Conservation (phyloP, 176 grass and related monocot genomes). For the Alloteropsis semialata region DNA sequence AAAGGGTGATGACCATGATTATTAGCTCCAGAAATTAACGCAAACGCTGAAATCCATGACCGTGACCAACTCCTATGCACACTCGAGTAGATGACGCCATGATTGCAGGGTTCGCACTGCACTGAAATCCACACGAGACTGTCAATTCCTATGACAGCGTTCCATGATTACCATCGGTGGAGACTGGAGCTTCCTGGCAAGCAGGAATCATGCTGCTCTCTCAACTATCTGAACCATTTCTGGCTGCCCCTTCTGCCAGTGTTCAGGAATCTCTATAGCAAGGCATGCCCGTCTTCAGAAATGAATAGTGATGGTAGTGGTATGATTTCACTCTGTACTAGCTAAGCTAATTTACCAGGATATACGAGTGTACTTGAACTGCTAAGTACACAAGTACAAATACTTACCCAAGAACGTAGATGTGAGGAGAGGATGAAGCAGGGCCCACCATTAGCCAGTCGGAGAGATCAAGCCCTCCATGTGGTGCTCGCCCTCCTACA, state of each 20-base stretch:
- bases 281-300: neutral
- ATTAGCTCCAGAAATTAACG: constrained; percentile 30
- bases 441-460: constrained; percentile 57
- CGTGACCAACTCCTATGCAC: neutral
- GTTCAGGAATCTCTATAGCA: neutral
- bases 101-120: constrained; percentile 3
- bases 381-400: neutral
- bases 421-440: constrained; percentile 46
- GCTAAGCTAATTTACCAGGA: neutral
- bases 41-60: constrained; percentile 35
- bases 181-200: neutral
- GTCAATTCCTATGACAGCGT: neutral
- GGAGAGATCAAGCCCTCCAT: constrained; percentile 44
- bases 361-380: neutral
- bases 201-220: neutral
- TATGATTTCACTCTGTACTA: neutral
- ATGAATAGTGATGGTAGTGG: neutral
- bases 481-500: constrained; percentile 68
- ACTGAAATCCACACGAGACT: constrained; percentile 20
- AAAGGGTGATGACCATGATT: constrained; percentile 15
- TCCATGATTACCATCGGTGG: constrained; percentile 9
- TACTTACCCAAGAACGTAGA: constrained; percentile 85
- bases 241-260: neutral
- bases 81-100: neutral
- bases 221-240: neutral